Evolutionary conservation across 2,329 filamentous ascomycete species (phyloP).

Genomic region (Neofusicoccum kwambonambiense): DNA sequence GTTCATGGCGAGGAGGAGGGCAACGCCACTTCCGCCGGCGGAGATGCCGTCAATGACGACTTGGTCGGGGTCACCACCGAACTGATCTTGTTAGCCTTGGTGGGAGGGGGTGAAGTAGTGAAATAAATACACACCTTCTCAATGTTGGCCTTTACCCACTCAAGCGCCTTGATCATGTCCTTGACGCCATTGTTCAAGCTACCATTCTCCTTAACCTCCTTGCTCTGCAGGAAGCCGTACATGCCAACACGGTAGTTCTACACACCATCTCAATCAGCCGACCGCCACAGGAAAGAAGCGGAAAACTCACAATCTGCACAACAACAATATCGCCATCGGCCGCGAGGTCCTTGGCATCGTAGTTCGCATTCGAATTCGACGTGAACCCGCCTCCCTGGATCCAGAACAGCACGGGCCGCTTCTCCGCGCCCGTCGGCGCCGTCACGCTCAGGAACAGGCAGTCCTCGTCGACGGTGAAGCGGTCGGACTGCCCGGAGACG

Average conservation of each 20-base stretch:
- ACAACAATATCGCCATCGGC: conserved; percentile 60
- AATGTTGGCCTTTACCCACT: conserved; percentile 50
- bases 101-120: background rate
- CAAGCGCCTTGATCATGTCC: conserved; percentile 52
- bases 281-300: background rate
- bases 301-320: conserved; percentile 44
- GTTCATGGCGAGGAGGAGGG: conserved; percentile 48
- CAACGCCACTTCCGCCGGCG: conserved; percentile 58
- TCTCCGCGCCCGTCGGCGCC: conserved; percentile 40
- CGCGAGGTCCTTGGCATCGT: conserved; percentile 57
- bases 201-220: conserved; percentile 54
- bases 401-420: conserved; percentile 50
- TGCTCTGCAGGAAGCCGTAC: conserved; percentile 58
- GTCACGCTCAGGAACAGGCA: conserved; percentile 53
- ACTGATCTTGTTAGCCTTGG: conserved; percentile 24
- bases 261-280: background rate
- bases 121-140: conserved; percentile 19
- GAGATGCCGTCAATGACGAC: conserved; percentile 50
- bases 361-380: conserved; percentile 40
- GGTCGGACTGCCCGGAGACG: conserved; percentile 19
- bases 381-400: conserved; percentile 60
- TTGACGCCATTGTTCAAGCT: conserved; percentile 53
- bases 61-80: conserved; percentile 48
- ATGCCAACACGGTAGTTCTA: conserved; percentile 59
- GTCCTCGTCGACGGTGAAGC: conserved; percentile 38